Evolutionary conservation across 352 stramenopile genomes (phyloP).

Genomic region (Phytopythium vexans): DNA sequence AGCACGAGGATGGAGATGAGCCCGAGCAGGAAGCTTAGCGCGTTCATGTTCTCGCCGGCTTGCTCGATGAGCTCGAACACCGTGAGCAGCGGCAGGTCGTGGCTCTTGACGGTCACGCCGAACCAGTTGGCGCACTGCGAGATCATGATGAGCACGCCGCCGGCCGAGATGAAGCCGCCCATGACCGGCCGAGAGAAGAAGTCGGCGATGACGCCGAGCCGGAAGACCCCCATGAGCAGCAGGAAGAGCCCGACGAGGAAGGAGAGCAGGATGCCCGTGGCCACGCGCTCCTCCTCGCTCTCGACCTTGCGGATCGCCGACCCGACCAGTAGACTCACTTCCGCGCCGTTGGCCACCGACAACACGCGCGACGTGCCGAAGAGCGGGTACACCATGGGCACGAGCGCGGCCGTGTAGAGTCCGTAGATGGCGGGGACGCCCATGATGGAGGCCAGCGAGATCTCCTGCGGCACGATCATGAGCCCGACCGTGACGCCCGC

Average conservation of each 20-base stretch:
- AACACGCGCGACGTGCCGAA: conserved; percentile 83
- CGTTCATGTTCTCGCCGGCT: conserved; percentile 60
- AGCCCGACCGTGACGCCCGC: conserved; percentile 66
- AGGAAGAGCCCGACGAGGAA: conserved; percentile 79
- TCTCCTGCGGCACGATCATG: conserved; percentile 89
- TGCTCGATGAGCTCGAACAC: conserved; percentile 53
- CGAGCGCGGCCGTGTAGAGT: conserved; percentile 82
- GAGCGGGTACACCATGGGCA: conserved; percentile 85
- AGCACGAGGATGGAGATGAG: conserved; percentile 52
- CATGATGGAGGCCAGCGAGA: conserved; percentile 89
- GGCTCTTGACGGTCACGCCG: conserved; percentile 56
- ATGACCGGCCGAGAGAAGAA: conserved; percentile 90
- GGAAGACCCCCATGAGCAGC: conserved; percentile 76
- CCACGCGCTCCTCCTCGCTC: conserved; percentile 44
- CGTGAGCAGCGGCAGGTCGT: conserved; percentile 56
- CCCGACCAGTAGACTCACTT: conserved; percentile 56
- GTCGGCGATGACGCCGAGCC: conserved; percentile 80
- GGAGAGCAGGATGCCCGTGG: conserved; percentile 46
- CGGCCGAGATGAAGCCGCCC: conserved; percentile 88
- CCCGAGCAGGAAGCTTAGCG: conserved; percentile 62
- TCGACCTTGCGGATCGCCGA: conserved; percentile 66
- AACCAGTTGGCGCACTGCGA: conserved; percentile 88
- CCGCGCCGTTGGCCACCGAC: conserved; percentile 71
- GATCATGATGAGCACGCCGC: conserved; percentile 89
- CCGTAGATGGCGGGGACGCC: conserved; percentile 85